Percentiles rank a stretch among this genome's conserved stretches.
Evolutionary conservation across 192 early-diverging fungal genomes (phyloP).

Genomic region (Gigaspora rosea): DNA sequence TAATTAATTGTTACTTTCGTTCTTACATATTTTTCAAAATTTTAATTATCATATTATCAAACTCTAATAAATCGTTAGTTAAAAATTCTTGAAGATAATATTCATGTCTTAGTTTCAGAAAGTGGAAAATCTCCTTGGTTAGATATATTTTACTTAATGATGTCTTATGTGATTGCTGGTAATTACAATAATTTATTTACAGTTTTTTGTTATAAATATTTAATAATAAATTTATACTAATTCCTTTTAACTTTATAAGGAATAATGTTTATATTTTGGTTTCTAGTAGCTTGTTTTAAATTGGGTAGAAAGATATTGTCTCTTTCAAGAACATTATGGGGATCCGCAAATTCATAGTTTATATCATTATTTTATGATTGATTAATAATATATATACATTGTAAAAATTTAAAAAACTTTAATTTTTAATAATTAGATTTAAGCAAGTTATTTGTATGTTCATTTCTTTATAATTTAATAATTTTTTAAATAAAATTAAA

Average conservation of each 20-base stretch:
- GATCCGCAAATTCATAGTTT: background rate
- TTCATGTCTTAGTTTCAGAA: slow-evolving; percentile 19
- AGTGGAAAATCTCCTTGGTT: slow-evolving; percentile 3
- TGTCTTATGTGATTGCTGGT: slow-evolving; percentile 32
- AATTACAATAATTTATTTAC: background rate
- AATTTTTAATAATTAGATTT: no score
- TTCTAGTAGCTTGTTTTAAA: slow-evolving; percentile 11
- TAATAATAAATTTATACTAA: background rate
- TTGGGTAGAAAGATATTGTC: background rate
- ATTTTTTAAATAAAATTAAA: no score
- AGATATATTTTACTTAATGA: slow-evolving; percentile 25
- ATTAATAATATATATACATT: no score
- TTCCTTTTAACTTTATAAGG: background rate
- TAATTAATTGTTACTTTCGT: background rate
- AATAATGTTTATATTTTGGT: slow-evolving; percentile 28
- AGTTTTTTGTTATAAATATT: background rate
- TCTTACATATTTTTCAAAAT: background rate
- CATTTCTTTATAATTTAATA: no score
- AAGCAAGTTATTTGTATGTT: no score
- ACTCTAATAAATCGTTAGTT: slow-evolving; percentile 1
- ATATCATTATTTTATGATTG: no score
- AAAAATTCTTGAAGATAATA: slow-evolving; percentile 32
- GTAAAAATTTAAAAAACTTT: no score
- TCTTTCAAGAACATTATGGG: background rate
- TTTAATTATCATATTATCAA: background rate